Conservation (phyloP, 139 green algal species). For the Tetradesmus lagerheimii region DNA sequence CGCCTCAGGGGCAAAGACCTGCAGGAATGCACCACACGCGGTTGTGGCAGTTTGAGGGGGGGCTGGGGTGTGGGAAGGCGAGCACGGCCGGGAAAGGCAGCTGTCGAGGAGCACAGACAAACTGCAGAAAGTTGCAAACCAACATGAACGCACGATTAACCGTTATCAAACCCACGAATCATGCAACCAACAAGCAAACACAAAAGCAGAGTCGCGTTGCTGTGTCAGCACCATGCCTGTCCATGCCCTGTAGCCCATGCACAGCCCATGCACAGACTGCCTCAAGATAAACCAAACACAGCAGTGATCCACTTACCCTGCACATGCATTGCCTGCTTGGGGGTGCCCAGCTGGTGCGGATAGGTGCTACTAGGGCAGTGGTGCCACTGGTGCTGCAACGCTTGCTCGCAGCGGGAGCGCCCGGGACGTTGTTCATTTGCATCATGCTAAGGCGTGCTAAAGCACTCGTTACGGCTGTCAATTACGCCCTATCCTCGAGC, state of each 20-base stretch:
- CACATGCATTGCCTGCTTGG: background rate
- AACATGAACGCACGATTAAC: no score
- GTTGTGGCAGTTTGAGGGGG: no score
- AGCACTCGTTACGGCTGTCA: background rate
- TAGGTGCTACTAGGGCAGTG: background rate
- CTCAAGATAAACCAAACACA: background rate
- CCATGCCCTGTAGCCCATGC: no score
- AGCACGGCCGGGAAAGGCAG: no score
- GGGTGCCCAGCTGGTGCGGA: background rate
- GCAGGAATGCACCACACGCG: no score
- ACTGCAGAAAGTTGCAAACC: no score
- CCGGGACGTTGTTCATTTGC: background rate
- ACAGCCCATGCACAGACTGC: background rate
- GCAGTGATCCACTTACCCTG: background rate
- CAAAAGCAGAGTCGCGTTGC: background rate
- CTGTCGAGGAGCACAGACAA: no score
- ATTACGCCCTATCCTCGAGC: background rate
- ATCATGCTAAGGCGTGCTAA: background rate
- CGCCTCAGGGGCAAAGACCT: background rate
- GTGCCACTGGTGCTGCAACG: background rate
- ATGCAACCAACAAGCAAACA: background rate
- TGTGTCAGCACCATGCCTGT: background rate
- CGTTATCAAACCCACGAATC: no score
- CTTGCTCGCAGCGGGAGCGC: background rate
- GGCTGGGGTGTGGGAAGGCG: no score